These are phyloP conservation scores for Pinguiococcus pyrenoidosus DNA, from an alignment of 108 stramenopile species.

Conservation along the genomic window DNA sequence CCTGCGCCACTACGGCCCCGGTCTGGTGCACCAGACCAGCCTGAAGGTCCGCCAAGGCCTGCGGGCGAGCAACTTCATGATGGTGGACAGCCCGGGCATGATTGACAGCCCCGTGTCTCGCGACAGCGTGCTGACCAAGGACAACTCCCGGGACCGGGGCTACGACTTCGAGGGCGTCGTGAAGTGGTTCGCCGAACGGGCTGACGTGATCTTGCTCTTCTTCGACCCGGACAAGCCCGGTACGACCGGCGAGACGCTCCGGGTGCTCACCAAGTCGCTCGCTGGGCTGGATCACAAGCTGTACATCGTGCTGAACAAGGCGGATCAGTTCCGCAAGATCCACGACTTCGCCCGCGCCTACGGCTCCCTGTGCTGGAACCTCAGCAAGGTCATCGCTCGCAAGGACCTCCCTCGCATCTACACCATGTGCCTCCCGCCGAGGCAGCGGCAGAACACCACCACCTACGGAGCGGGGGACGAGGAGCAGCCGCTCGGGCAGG, in stretches of 20 bases:
- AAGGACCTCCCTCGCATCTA: conserved; percentile 93
- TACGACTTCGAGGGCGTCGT: conserved; percentile 92
- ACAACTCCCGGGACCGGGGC: conserved; percentile 68
- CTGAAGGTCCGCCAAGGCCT: conserved; percentile 66
- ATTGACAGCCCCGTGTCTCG: conserved; percentile 52
- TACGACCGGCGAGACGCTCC: conserved; percentile 94
- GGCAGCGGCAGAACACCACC: conserved; percentile 10
- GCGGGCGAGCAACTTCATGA: conserved; percentile 52
- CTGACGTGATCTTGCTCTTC: conserved; percentile 93
- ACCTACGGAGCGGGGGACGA: background rate
- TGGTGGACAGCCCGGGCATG: conserved; percentile 96
- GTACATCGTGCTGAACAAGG: conserved; percentile 93
- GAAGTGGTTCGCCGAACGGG: conserved; percentile 89
- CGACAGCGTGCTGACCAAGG: background rate
- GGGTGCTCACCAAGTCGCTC: conserved; percentile 69
- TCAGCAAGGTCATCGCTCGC: conserved; percentile 59
- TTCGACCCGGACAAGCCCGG: conserved; percentile 95
- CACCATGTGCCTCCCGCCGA: conserved; percentile 85
- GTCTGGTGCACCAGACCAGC: conserved; percentile 82
- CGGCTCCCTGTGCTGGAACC: conserved; percentile 96
- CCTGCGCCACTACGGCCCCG: conserved; percentile 81
- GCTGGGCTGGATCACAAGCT: conserved; percentile 97
- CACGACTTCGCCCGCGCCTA: conserved; percentile 98
- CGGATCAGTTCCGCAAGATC: conserved; percentile 54
- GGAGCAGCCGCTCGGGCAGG: background rate